These are phyloP conservation scores for Sesbania bispinosa DNA, from an alignment of 306 rosid species.

Conservation along the genomic window DNA sequence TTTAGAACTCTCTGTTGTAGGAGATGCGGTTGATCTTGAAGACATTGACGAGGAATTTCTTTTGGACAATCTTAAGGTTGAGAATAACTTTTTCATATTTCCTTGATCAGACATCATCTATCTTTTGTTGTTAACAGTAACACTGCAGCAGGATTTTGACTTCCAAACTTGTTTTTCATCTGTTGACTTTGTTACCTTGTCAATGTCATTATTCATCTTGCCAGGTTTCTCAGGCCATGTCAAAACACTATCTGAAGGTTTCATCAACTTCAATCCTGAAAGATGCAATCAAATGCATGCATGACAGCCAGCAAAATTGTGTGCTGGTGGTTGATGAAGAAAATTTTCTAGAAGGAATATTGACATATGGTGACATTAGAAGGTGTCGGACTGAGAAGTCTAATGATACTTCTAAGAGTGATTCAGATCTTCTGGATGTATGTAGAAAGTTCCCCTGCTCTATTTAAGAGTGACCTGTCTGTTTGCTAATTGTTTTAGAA, in stretches of 20 bases:
- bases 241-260: slow-evolving; percentile 67
- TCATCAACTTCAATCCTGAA: slow-evolving; percentile 42
- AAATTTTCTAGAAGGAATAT: slow-evolving; percentile 83
- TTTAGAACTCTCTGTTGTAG: slow-evolving; percentile 61
- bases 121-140: slow-evolving; percentile 9
- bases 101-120: neutral
- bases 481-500: slow-evolving; percentile 6
- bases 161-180: neutral
- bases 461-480: slow-evolving; percentile 17
- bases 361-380: slow-evolving; percentile 81
- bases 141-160: neutral
- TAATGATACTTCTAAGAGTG: slow-evolving; percentile 41
- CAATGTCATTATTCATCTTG: slow-evolving; percentile 17
- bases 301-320: slow-evolving; percentile 67
- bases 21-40: slow-evolving; percentile 45
- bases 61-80: slow-evolving; percentile 78
- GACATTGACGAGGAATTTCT: slow-evolving; percentile 56
- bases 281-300: slow-evolving; percentile 73
- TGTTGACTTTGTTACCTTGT: neutral
- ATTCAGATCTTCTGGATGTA: slow-evolving; percentile 57
- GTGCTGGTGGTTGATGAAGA: slow-evolving; percentile 68
- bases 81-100: slow-evolving; percentile 18
- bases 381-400: slow-evolving; percentile 59
- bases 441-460: slow-evolving; percentile 26
- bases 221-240: slow-evolving; percentile 86